Conservation (phyloP, 108 stramenopile species). For the Cyclotella sp. region DNA sequence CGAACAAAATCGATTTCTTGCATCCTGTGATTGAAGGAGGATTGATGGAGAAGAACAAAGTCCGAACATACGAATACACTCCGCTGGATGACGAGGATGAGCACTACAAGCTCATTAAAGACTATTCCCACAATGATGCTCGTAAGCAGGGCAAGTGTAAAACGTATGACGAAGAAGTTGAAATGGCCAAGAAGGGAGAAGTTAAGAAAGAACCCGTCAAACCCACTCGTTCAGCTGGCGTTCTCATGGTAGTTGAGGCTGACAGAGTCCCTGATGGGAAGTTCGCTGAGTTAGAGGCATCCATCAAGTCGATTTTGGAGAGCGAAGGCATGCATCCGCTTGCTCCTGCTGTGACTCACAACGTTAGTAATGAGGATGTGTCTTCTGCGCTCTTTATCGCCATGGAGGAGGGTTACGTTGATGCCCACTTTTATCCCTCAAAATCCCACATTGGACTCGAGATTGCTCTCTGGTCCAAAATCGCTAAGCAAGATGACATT, state of each 20-base stretch:
- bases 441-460: slow-evolving; percentile 58
- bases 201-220: slow-evolving; percentile 41
- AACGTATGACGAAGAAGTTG: slow-evolving; percentile 47
- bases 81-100: slow-evolving; percentile 61
- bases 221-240: slow-evolving; percentile 67
- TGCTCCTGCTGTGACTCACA: slow-evolving; percentile 36
- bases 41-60: slow-evolving; percentile 35
- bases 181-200: slow-evolving; percentile 29
- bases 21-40: slow-evolving; percentile 48
- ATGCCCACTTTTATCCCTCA: slow-evolving; percentile 54
- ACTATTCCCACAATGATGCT: slow-evolving; percentile 67
- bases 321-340: slow-evolving; percentile 36
- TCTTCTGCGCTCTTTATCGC: slow-evolving; percentile 47
- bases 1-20: slow-evolving; percentile 76
- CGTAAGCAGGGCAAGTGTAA: slow-evolving; percentile 44
- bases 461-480: slow-evolving; percentile 55
- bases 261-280: slow-evolving; percentile 52
- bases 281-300: slow-evolving; percentile 32
- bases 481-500: slow-evolving; percentile 54
- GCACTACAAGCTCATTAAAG: slow-evolving; percentile 67
- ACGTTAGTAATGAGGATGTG: slow-evolving; percentile 26
- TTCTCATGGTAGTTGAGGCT: slow-evolving; percentile 75
- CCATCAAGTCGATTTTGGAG: slow-evolving; percentile 36
- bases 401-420: slow-evolving; percentile 58
- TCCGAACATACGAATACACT: slow-evolving; percentile 42